Evolutionary conservation across 1,284 basidiomycete species (phyloP).

Genomic region (Naganishia albida): DNA sequence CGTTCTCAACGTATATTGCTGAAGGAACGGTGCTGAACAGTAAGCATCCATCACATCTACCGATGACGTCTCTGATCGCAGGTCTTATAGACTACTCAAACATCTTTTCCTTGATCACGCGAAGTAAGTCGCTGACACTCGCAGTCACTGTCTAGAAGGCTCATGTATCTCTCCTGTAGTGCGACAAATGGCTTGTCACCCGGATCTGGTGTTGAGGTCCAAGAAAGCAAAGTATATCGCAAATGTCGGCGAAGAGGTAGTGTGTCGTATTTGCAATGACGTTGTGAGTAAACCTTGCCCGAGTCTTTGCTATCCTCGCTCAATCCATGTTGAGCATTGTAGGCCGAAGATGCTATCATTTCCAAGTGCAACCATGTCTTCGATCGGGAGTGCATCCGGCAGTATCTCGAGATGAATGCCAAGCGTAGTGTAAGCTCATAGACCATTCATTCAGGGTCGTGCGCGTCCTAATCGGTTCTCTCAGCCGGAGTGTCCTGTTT

Average conservation of each 20-base stretch:
- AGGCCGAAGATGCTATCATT: constrained; percentile 89
- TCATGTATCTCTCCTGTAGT: constrained; percentile 50
- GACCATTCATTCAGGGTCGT: not conserved
- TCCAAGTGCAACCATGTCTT: constrained; percentile 70
- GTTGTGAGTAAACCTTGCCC: constrained; percentile 57
- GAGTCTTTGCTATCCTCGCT: not conserved
- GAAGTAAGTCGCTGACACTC: constrained; percentile 43
- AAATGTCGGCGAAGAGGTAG: constrained; percentile 65
- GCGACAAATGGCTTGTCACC: constrained; percentile 93
- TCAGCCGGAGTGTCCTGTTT: constrained; percentile 91
- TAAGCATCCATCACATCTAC: constrained; percentile 54
- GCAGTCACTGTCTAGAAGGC: not conserved
- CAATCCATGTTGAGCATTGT: not conserved
- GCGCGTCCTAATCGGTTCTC: not conserved
- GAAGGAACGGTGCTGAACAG: constrained; percentile 89
- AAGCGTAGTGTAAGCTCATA: constrained; percentile 64
- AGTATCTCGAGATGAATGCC: constrained; percentile 80
- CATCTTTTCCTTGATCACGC: constrained; percentile 68
- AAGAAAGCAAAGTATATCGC: constrained; percentile 76
- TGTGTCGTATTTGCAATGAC: constrained; percentile 95
- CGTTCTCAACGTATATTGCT: constrained; percentile 87
- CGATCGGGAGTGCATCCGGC: constrained; percentile 92
- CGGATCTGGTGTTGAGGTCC: constrained; percentile 75
- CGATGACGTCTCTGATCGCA: constrained; percentile 8
- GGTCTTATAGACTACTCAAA: constrained; percentile 78